Evolutionary conservation across 768 basidiomycete genomes (phyloP), one percentile per base, ranked within the genome.

Genomic region (Leccinum disarticulatum): DNA sequence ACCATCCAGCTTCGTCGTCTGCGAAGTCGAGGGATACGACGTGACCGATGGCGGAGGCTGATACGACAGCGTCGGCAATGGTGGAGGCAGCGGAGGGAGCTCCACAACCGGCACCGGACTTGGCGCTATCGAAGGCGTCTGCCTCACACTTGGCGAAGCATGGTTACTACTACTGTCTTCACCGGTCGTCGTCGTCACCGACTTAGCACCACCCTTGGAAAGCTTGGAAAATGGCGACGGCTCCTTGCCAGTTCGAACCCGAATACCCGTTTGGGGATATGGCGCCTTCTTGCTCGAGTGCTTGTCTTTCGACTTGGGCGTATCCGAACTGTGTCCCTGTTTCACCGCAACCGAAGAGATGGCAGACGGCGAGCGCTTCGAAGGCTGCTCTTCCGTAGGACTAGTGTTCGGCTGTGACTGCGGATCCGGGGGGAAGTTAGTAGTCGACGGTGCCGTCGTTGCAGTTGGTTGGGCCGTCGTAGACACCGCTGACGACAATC

Each of bases 221-320:
- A 61, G 27, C 47, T 64, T 70, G 3, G 46, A 54, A 33, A 70
- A 63, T 25, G 69, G 66, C 14, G 71, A 61, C 31, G 59, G 56
- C 7, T 74, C 71, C 60, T 77, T 77, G 48, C 73, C 75, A 30
- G 76, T 68, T 14, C 82, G 77, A 10, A 80, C 71, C 15, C 83
- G 82, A 48, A 82, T 74, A 38, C 83, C 82, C 10, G 80, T 69
- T 25, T 77, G 59, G 15, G 82, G 81, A 50, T 81, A 79, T 13
- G 64, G 62, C 2, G 41, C 22, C 63, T 78, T 82, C 74, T 80
- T 81, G 55, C 70, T 43, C 61, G 38, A 77, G 73, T 56, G 43
- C n/a, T 78, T 81, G 54, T 77, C 77, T 60, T 78, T 79, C 53
- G 67, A 68, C 63, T 68, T 74, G 68, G 59, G 56, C 60, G 27